phyloP scores from a whole-genome alignment of 1,284 basidiomycete genomes.

The Hemileia vastatrix region DNA sequence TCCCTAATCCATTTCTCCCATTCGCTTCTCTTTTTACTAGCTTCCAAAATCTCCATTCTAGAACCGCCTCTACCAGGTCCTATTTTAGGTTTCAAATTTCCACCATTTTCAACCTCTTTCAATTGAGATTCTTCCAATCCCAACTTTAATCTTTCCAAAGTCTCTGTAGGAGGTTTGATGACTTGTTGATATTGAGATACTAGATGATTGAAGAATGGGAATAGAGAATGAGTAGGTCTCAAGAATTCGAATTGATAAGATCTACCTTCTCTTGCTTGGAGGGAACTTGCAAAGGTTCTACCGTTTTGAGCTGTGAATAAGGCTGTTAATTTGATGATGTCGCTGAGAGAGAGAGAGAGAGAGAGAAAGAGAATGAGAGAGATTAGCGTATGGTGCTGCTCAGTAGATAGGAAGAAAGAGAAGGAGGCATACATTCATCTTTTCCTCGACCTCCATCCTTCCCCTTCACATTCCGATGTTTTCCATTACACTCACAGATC shows the following conservation, averaged over 20 bases:
- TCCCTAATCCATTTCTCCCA: conserved; percentile 80
- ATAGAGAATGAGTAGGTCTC: conserved; percentile 86
- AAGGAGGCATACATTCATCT: too few species aligned
- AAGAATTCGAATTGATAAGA: conserved; percentile 99
- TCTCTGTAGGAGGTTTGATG: conserved; percentile 68
- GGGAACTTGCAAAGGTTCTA: conserved; percentile 68
- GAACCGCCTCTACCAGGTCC: conserved; percentile 64
- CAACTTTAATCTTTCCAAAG: conserved; percentile 56
- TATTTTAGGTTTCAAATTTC: too few species aligned
- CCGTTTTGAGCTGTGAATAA: conserved; percentile 90
- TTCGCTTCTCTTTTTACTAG: conserved; percentile 66
- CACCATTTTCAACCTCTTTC: conserved; percentile 50
- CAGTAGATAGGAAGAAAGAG: too few species aligned
- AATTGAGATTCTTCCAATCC: conserved; percentile 25
- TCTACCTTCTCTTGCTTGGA: conserved; percentile 74
- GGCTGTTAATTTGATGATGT: conserved; percentile 62
- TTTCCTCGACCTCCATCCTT: too few species aligned
- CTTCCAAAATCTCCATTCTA: conserved; percentile 66
- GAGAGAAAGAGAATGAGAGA: too few species aligned
- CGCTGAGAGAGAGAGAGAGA: too few species aligned
- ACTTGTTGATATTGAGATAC: conserved; percentile 93
- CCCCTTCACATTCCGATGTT: too few species aligned
- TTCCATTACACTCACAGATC: too few species aligned
- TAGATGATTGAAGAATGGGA: conserved; percentile 90
- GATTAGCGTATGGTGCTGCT: too few species aligned